These are phyloP conservation scores for Jamesozyma gamospora DNA, from an alignment of 805 yeast species.

Conservation along the genomic window DNA sequence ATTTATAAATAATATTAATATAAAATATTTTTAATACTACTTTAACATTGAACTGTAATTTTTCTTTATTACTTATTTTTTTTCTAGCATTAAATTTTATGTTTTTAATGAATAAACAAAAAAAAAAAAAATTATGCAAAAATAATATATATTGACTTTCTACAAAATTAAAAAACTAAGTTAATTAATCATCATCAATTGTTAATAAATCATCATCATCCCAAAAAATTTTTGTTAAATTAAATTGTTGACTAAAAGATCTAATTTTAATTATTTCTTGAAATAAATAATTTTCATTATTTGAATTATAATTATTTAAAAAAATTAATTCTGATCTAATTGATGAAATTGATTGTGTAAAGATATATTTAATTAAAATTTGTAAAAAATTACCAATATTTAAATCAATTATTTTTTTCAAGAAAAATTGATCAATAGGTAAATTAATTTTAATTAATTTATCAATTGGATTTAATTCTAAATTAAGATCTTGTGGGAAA, in stretches of 20 bases:
- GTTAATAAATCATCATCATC: slow-evolving; percentile 8
- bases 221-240: slow-evolving; percentile 11
- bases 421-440: slow-evolving; percentile 12
- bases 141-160: too few relatives aligned
- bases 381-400: slow-evolving; percentile 8
- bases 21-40: too few relatives aligned
- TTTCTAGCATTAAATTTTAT: too few relatives aligned
- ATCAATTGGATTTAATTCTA: slow-evolving; percentile 4
- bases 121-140: too few relatives aligned
- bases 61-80: too few relatives aligned
- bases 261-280: slow-evolving; percentile 9
- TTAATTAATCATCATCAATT: slow-evolving; percentile 1
- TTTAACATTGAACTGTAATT: too few relatives aligned
- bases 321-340: slow-evolving; percentile 7
- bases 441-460: slow-evolving; percentile 11
- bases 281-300: slow-evolving; percentile 7
- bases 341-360: slow-evolving; percentile 8
- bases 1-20: too few relatives aligned
- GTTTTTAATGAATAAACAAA: too few relatives aligned
- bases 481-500: too few relatives aligned
- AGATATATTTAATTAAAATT: slow-evolving; percentile 8
- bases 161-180: too few relatives aligned
- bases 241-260: slow-evolving; percentile 11
- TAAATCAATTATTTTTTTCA: slow-evolving; percentile 8
- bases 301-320: slow-evolving; percentile 3